Evolutionary conservation across 441 rosid species (phyloP), one percentile per base, ranked within the genome.

Genomic region (Omphalea diandra): DNA sequence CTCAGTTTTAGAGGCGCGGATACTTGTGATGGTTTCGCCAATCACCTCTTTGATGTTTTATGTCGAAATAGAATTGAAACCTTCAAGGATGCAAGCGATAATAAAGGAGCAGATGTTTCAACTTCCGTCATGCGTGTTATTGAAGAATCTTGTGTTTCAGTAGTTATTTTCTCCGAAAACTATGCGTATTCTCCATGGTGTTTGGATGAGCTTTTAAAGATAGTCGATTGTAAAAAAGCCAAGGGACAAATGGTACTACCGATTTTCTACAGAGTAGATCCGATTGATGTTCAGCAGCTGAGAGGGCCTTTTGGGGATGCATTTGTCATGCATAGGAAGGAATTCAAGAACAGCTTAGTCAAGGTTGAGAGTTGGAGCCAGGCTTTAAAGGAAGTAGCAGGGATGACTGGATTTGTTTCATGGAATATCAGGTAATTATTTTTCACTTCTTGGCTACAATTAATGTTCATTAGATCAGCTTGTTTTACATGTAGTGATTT

Each of bases 261-360:
- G 0, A 67, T 59, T 7, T 59, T 59, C 20, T 59, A 59, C 27
- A 9, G 9, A 0, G 44, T 59, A 2, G 64, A 59, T 40, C 73
- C 82, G 8, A 8, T 32, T 0, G 70, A 79, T 53, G 78, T 82
- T 9, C 75, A 75, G 67, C 40, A 43, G 36, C 74, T 65, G 38
- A 62, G 61, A 0, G 82, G 79, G 2, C 63, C 62, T 18, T 83
- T 65, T 20, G 15, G 17, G 15, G 15, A 18, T 8, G 64, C 64
- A 18, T 2, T 59, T n/a, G 15, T 5, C 36, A 3, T 6, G 4
- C 64, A 33, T 35, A 12, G 9, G 5, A 1, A 49, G 7, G 7
- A 49, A 18, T 5, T 7, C 8, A 18, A 35, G 31, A 27, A 50
- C 1, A 50, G n/a, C n/a, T n/a, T n/a, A n/a, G n/a, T n/a, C n/a